Conservation (phyloP, 106 monocot species). For the Xerophyta viscosa region DNA sequence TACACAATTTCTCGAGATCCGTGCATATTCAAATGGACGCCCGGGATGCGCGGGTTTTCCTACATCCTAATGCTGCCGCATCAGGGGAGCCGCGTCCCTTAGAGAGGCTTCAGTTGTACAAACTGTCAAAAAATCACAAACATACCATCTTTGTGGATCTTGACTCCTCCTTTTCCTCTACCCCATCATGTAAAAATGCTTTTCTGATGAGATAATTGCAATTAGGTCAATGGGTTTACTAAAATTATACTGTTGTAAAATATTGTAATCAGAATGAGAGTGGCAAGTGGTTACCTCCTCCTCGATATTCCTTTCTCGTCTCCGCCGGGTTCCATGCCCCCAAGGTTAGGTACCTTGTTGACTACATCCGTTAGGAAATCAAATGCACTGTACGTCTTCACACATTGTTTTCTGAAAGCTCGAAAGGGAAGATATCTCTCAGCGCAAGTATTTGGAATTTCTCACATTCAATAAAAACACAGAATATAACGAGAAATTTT, state of each 20-base stretch:
- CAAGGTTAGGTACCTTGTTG: slow-evolving; percentile 85
- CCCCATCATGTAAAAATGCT: slow-evolving; percentile 37
- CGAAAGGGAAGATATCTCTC: not conserved
- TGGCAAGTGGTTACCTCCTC: slow-evolving; percentile 41
- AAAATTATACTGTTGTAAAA: no score
- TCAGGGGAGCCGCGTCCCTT: no score
- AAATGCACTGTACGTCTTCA: slow-evolving; percentile 84
- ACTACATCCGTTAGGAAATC: slow-evolving; percentile 95
- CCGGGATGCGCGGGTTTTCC: no score
- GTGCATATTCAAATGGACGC: no score
- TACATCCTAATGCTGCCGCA: no score
- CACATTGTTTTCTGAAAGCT: slow-evolving; percentile 82
- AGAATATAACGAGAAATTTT: no score
- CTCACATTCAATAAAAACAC: no score
- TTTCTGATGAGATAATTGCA: slow-evolving; percentile 39
- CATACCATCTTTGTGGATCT: slow-evolving; percentile 69
- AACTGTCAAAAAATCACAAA: no score
- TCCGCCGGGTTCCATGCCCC: slow-evolving; percentile 56
- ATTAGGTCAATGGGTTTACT: not conserved
- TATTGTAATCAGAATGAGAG: not conserved
- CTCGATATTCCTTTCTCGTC: slow-evolving; percentile 72
- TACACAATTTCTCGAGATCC: no score
- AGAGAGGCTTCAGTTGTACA: no score
- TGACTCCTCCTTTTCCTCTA: slow-evolving; percentile 37
- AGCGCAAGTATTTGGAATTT: no score